Percentiles rank a stretch among this genome's conserved stretches.
Evolutionary conservation across 108 stramenopile genomes (phyloP).

Genomic region (Nitzschia inconspicua): DNA sequence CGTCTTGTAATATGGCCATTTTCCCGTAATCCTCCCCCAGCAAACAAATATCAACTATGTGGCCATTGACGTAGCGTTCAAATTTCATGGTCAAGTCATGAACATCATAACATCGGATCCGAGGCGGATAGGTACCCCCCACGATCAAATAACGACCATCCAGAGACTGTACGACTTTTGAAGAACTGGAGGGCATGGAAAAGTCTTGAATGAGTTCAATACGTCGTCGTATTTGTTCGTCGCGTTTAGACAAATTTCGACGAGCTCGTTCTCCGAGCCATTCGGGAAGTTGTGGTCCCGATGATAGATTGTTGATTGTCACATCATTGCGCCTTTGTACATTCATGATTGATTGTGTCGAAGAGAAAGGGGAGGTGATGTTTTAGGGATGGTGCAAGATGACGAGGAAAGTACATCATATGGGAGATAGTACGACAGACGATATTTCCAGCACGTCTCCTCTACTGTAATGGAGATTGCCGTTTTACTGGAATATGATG

Average conservation of each 20-base stretch:
- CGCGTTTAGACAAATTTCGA: slow-evolving; percentile 85
- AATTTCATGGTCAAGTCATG: slow-evolving; percentile 97
- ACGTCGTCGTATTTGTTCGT: slow-evolving; percentile 87
- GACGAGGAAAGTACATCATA: neutral
- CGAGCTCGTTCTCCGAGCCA: slow-evolving; percentile 95
- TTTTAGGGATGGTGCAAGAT: neutral
- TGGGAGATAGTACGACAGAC: neutral
- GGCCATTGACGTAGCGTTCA: slow-evolving; percentile 93
- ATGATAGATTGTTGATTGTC: slow-evolving; percentile 87
- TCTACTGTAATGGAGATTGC: too few relatives aligned
- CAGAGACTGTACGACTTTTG: slow-evolving; percentile 70
- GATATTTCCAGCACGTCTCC: too few relatives aligned
- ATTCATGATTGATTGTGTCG: slow-evolving; percentile 62
- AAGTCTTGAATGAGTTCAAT: slow-evolving; percentile 99
- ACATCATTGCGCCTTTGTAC: slow-evolving; percentile 83
- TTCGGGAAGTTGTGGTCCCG: slow-evolving; percentile 90
- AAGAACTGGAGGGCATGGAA: slow-evolving; percentile 88
- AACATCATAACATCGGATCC: slow-evolving; percentile 93
- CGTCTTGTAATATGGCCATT: slow-evolving; percentile 86
- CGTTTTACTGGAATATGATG: too few relatives aligned
- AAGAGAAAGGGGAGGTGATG: neutral
- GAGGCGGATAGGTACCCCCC: slow-evolving; percentile 93
- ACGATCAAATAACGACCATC: slow-evolving; percentile 93
- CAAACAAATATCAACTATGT: slow-evolving; percentile 85
- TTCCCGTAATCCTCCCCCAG: slow-evolving; percentile 93